These are phyloP conservation scores for Globisporangium acanthophoron DNA, from an alignment of 352 stramenopile genomes.

Conservation along the genomic window DNA sequence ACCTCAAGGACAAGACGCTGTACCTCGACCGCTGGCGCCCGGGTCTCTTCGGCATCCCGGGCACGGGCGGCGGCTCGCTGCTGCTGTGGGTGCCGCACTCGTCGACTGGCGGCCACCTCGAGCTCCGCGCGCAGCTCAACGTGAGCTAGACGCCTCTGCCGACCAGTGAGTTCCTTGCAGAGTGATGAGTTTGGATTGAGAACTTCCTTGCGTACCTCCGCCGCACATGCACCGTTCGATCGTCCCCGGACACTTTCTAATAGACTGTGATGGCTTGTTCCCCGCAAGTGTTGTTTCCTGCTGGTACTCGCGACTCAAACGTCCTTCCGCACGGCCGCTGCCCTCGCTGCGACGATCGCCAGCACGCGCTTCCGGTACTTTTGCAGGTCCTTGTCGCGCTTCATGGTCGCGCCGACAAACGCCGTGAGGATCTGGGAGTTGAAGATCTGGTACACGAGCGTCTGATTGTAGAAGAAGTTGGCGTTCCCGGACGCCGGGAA, in stretches of 20 bases:
- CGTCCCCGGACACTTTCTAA: neutral
- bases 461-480: conserved; percentile 90
- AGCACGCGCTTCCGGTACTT: conserved; percentile 33
- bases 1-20: conserved; percentile 49
- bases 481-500: conserved; percentile 80
- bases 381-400: conserved; percentile 76
- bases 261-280: neutral
- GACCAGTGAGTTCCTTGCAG: neutral
- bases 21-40: conserved; percentile 68
- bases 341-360: neutral
- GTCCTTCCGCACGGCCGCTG: neutral
- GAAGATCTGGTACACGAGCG: conserved; percentile 84
- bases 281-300: neutral
- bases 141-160: conserved; percentile 18
- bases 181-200: neutral
- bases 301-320: neutral
- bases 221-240: too few relatives aligned
- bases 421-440: conserved; percentile 68
- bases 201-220: neutral
- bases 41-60: conserved; percentile 44
- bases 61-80: conserved; percentile 54
- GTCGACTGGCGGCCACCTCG: conserved; percentile 32
- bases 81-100: conserved; percentile 50
- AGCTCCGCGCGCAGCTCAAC: conserved; percentile 45
- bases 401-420: conserved; percentile 77